phyloP scores from a whole-genome alignment of 805 yeast species.

The Saccharomycopsis sp. region DNA sequence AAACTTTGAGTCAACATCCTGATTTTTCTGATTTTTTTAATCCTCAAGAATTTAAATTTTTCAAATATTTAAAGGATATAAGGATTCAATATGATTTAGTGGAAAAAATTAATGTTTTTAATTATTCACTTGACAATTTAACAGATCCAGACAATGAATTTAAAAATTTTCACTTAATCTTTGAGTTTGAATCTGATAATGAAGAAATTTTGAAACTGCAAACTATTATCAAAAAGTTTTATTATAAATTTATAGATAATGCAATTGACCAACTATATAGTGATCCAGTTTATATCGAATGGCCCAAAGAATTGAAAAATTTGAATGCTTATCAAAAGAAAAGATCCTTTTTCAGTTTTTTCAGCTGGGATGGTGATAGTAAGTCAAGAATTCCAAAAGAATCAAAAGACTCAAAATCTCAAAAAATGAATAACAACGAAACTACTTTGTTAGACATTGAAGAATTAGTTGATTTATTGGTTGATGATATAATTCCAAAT shows the following conservation, averaged over 20 bases:
- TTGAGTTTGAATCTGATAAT: slow-evolving; percentile 40
- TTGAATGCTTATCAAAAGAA: slow-evolving; percentile 34
- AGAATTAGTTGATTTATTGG: slow-evolving; percentile 58
- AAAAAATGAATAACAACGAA: slow-evolving; percentile 59
- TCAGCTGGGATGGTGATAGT: slow-evolving; percentile 72
- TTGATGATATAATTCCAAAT: slow-evolving; percentile 76
- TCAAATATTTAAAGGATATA: slow-evolving; percentile 58
- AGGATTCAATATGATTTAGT: slow-evolving; percentile 39
- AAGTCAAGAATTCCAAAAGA: too few species aligned
- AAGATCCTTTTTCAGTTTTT: slow-evolving; percentile 78
- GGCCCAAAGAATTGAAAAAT: slow-evolving; percentile 40
- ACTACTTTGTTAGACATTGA: slow-evolving; percentile 40
- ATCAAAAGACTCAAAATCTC: too few species aligned
- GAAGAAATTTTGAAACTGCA: slow-evolving; percentile 39
- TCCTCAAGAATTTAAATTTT: slow-evolving; percentile 64
- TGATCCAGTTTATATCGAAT: slow-evolving; percentile 41
- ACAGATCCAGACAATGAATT: not conserved
- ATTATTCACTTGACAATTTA: too few species aligned
- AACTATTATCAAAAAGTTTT: slow-evolving; percentile 49
- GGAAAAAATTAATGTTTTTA: too few species aligned
- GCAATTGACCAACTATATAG: slow-evolving; percentile 34
- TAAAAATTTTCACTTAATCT: slow-evolving; percentile 44
- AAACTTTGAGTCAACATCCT: slow-evolving; percentile 72
- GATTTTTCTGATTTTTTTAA: slow-evolving; percentile 75
- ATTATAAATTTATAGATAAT: slow-evolving; percentile 23